Conservation (phyloP, 2,329 filamentous ascomycete genomes). For the Colletotrichum spaethianum region DNA sequence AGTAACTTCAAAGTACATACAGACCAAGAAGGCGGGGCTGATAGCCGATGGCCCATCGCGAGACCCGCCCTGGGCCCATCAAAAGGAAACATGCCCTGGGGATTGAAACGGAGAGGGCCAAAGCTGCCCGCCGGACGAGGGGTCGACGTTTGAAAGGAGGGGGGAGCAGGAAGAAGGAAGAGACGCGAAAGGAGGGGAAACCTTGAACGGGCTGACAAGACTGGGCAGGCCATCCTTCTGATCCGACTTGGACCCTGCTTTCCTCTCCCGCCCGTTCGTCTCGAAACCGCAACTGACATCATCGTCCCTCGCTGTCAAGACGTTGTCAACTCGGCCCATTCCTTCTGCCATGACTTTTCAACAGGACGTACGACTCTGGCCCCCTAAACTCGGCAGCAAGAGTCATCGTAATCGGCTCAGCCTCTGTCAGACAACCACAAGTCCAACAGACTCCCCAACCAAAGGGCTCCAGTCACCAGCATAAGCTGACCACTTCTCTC, state of each 20-base stretch:
- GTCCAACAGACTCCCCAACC: background rate
- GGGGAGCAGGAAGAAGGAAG: background rate
- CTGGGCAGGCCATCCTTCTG: background rate
- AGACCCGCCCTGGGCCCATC: background rate
- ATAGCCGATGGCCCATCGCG: background rate
- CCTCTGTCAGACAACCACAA: background rate
- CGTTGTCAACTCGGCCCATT: background rate
- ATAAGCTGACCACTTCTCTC: slow-evolving; percentile 13
- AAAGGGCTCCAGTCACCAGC: background rate
- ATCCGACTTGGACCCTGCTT: background rate
- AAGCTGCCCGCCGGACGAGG: background rate
- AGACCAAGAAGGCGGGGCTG: background rate
- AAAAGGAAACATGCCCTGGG: background rate
- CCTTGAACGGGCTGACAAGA: no score
- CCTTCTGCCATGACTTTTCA: background rate
- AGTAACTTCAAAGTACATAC: background rate
- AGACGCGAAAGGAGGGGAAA: background rate
- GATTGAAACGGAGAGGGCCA: background rate
- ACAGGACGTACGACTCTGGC: background rate
- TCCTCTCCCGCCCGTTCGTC: background rate
- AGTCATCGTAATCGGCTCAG: slow-evolving; percentile 3
- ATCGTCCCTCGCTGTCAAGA: background rate
- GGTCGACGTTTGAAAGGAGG: background rate
- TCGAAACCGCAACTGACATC: background rate
- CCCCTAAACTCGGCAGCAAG: background rate